phyloP scores from a whole-genome alignment of 179 eudicot genomes.

The Heliamphora ciliata region DNA sequence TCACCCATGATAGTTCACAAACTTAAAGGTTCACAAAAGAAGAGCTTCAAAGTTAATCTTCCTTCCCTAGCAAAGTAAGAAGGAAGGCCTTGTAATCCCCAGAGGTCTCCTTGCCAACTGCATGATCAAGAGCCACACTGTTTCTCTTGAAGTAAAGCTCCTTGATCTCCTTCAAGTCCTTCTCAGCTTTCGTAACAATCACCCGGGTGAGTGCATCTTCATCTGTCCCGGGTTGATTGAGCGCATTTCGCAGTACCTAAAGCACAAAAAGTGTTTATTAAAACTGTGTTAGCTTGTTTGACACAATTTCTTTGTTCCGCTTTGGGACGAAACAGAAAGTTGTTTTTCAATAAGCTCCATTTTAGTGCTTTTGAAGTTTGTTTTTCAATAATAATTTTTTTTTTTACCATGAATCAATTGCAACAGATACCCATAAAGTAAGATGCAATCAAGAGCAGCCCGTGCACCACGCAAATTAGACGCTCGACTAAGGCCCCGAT shows the following conservation, averaged over 20 bases:
- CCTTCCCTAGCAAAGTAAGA: slow-evolving; percentile 40
- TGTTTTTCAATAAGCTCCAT: too few relatives aligned
- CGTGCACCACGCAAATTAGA: too few relatives aligned
- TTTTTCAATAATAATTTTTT: too few relatives aligned
- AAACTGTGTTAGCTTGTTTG: too few relatives aligned
- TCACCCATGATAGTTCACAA: background rate
- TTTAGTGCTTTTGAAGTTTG: too few relatives aligned
- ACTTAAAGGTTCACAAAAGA: background rate
- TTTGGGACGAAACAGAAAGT: too few relatives aligned
- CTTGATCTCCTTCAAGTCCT: slow-evolving; percentile 53
- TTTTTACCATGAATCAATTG: too few relatives aligned
- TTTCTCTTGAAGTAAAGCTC: slow-evolving; percentile 60
- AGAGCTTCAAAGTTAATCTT: background rate
- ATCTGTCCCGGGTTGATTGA: slow-evolving; percentile 50
- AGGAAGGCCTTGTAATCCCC: slow-evolving; percentile 68
- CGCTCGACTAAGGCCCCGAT: too few relatives aligned
- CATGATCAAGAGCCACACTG: slow-evolving; percentile 54
- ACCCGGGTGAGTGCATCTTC: slow-evolving; percentile 73
- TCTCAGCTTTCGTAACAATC: slow-evolving; percentile 71
- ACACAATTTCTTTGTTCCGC: too few relatives aligned
- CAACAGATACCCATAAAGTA: too few relatives aligned
- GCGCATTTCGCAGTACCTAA: slow-evolving; percentile 50
- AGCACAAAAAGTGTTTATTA: background rate
- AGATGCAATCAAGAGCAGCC: too few relatives aligned
- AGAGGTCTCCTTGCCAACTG: slow-evolving; percentile 49